phyloP scores from a whole-genome alignment of 768 basidiomycete species.

The Lactifluus echinatus region DNA sequence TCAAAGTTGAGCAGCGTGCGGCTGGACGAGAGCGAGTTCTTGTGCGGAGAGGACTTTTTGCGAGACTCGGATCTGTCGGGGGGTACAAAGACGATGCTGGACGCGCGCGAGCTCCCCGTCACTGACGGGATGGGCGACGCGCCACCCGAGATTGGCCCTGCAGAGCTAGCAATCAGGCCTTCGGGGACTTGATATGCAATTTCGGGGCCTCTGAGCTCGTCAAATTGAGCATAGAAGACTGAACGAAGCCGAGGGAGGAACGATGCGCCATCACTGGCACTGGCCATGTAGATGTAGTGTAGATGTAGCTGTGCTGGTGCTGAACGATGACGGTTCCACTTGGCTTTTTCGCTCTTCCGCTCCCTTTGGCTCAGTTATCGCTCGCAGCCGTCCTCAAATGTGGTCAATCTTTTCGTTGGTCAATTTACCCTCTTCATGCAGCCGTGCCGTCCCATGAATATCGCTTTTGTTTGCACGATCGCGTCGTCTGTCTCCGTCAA shows the following conservation, averaged over 20 bases:
- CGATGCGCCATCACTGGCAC: constrained; percentile 46
- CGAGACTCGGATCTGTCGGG: constrained; percentile 38
- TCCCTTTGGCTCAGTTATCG: constrained; percentile 63
- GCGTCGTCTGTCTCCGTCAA: constrained; percentile 79
- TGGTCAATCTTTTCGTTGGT: constrained; percentile 86
- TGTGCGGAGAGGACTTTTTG: constrained; percentile 26
- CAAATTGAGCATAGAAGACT: constrained; percentile 92
- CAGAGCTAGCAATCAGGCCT: constrained; percentile 54
- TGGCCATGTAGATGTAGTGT: constrained; percentile 27
- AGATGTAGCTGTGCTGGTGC: not conserved
- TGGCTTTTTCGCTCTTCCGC: constrained; percentile 50
- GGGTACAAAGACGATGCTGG: constrained; percentile 38
- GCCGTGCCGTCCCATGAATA: constrained; percentile 50
- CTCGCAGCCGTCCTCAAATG: constrained; percentile 70
- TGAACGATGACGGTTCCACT: constrained; percentile 18
- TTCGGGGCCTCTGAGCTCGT: constrained; percentile 75
- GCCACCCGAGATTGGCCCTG: constrained; percentile 22
- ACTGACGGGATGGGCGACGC: constrained; percentile 32
- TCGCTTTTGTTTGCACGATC: constrained; percentile 69
- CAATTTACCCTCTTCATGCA: constrained; percentile 35
- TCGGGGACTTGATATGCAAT: constrained; percentile 94
- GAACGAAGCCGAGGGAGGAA: constrained; percentile 75
- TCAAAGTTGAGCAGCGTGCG: constrained; percentile 76
- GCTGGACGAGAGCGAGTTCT: constrained; percentile 39
- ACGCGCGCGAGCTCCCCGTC: constrained; percentile 40